Percentiles rank a stretch among this genome's conserved stretches.
phyloP scores from a whole-genome alignment of 2,329 filamentous ascomycete genomes.

The Thielaviopsis cerberus region DNA sequence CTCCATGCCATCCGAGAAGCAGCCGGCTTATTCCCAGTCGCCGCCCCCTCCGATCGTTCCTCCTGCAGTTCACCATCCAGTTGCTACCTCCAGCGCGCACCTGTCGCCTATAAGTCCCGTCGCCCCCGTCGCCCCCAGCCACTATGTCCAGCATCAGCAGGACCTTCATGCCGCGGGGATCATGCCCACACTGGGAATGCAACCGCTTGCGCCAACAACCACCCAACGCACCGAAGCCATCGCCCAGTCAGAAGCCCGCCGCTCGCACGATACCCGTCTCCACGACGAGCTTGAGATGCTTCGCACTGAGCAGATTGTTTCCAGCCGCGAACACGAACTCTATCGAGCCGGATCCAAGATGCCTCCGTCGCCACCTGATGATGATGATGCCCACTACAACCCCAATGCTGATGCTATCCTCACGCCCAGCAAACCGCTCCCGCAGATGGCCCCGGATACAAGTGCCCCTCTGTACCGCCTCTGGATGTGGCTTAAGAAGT shows the following conservation, averaged over 20 bases:
- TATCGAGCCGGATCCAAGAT: conserved; percentile 5
- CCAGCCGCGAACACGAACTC: conserved; percentile 18
- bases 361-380: conserved; percentile 12
- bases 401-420: conserved; percentile 1
- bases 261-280: conserved; percentile 18
- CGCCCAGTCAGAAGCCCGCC: conserved; percentile 1
- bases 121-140: conserved; percentile 2
- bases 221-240: conserved; percentile 3
- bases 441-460: conserved; percentile 9
- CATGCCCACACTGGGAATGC: neutral
- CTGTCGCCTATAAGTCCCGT: conserved; percentile 9
- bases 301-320: conserved; percentile 28
- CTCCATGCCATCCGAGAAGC: conserved; percentile 2
- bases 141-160: neutral
- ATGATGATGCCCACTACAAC: conserved; percentile 18
- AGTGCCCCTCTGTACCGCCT: conserved; percentile 23
- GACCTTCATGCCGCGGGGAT: neutral
- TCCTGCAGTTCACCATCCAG: neutral
- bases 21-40: neutral
- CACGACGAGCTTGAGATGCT: conserved; percentile 32
- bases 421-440: conserved; percentile 5
- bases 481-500: conserved; percentile 28
- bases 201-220: conserved; percentile 5
- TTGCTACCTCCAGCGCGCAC: neutral
- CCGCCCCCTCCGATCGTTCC: conserved; percentile 5